Evolutionary conservation across 768 basidiomycete species (phyloP).

Genomic region (Tremella mesenterica): DNA sequence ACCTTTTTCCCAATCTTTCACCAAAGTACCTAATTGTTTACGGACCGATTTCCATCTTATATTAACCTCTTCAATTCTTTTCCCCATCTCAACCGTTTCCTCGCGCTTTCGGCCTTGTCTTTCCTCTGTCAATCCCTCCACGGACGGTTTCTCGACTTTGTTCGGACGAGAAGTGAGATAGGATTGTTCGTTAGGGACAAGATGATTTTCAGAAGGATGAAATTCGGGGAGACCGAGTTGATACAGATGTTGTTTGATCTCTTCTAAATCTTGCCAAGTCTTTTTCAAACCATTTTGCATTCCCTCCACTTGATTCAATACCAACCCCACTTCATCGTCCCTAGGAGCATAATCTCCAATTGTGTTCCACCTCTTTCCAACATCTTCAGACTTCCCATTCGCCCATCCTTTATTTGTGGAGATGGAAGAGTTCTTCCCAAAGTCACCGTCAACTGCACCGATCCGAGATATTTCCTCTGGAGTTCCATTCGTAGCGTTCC

Average conservation of each 20-base stretch:
- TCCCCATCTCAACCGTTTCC: too few species aligned
- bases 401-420: too few species aligned
- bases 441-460: neutral
- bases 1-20: conserved; percentile 38
- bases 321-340: neutral
- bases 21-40: conserved; percentile 22
- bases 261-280: neutral
- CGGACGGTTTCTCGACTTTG: conserved; percentile 2
- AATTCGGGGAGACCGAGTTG: neutral
- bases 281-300: conserved; percentile 4
- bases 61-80: neutral
- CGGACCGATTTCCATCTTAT: conserved; percentile 20
- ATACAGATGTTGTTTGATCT: neutral
- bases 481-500: too few species aligned
- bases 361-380: too few species aligned
- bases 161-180: conserved; percentile 12
- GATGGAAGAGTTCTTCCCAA: too few species aligned
- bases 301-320: conserved; percentile 1
- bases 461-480: too few species aligned
- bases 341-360: conserved; percentile 14
- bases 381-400: too few species aligned
- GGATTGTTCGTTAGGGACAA: conserved; percentile 17
- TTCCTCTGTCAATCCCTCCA: neutral
- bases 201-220: neutral
- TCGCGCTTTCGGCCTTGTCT: neutral